phyloP scores from a whole-genome alignment of 2,329 filamentous ascomycete species.

The Aspergillus calidoustus region DNA sequence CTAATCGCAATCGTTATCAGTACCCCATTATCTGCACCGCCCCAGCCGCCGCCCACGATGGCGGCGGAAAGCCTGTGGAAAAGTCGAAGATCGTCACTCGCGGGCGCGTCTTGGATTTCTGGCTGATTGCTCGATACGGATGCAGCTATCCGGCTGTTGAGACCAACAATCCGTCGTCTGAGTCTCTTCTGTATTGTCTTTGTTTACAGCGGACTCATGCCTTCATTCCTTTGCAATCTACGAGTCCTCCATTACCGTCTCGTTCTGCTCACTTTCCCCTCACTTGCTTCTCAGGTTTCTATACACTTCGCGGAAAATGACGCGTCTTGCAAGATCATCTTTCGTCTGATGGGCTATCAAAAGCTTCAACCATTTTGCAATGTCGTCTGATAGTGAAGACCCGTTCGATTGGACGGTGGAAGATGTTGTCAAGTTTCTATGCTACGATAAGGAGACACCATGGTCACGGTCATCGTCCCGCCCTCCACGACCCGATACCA shows the following conservation, averaged over 20 bases:
- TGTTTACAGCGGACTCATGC: not conserved
- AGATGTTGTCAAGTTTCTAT: slow-evolving; percentile 69
- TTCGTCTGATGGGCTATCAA: slow-evolving; percentile 9
- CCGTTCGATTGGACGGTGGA: slow-evolving; percentile 76
- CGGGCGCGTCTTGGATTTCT: not conserved
- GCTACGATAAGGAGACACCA: slow-evolving; percentile 54
- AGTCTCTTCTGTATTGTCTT: not conserved
- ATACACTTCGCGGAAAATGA: not conserved
- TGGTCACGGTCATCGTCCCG: slow-evolving; percentile 40
- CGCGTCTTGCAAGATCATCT: not conserved
- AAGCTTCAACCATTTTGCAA: slow-evolving; percentile 7
- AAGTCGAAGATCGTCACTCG: not conserved
- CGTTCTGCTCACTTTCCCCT: not conserved
- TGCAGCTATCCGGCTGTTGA: not conserved
- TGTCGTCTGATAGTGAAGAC: slow-evolving; percentile 54
- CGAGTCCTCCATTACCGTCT: not conserved
- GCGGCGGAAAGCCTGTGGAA: slow-evolving; percentile 19
- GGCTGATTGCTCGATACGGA: not conserved
- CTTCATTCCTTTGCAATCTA: not conserved
- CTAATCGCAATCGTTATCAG: slow-evolving; percentile 10
- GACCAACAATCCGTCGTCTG: not conserved
- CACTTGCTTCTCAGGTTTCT: not conserved
- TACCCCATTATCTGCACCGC: slow-evolving; percentile 15
- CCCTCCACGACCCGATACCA: slow-evolving; percentile 56
- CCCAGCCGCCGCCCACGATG: not conserved